Evolutionary conservation across 768 basidiomycete genomes (phyloP).

Genomic region (Suillus ampliporus): DNA sequence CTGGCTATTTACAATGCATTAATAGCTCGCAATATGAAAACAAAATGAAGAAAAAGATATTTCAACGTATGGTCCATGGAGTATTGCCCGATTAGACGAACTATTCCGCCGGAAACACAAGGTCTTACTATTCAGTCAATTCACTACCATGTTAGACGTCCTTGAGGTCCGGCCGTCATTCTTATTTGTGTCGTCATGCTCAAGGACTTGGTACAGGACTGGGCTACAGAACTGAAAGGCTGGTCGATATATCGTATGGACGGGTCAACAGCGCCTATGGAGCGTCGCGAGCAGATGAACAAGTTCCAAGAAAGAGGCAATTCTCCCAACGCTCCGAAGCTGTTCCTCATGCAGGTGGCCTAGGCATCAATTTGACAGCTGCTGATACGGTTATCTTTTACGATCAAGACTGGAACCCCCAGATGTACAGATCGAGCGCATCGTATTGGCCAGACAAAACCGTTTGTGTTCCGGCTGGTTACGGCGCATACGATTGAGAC

Average conservation of each 20-base stretch:
- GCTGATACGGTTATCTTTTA: conserved; percentile 37
- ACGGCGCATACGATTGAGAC: conserved; percentile 91
- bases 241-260: conserved; percentile 93
- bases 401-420: conserved; percentile 63
- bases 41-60: too few species aligned
- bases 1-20: too few species aligned
- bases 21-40: too few species aligned
- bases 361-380: conserved; percentile 96
- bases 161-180: conserved; percentile 66
- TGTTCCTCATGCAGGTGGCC: conserved; percentile 94
- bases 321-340: conserved; percentile 60
- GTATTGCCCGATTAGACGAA: conserved; percentile 76
- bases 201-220: conserved; percentile 61
- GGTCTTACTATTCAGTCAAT: conserved; percentile 89
- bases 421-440: conserved; percentile 97
- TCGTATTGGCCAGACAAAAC: conserved; percentile 92
- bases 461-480: conserved; percentile 90
- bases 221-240: conserved; percentile 84
- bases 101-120: conserved; percentile 84
- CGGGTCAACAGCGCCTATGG: conserved; percentile 79
- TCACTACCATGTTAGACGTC: conserved; percentile 95
- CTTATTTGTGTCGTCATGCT: neutral
- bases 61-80: too few species aligned
- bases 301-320: conserved; percentile 82
- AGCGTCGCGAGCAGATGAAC: conserved; percentile 86